phyloP scores from a whole-genome alignment of 75 land plant genomes.

The Pinus tabuliformis region DNA sequence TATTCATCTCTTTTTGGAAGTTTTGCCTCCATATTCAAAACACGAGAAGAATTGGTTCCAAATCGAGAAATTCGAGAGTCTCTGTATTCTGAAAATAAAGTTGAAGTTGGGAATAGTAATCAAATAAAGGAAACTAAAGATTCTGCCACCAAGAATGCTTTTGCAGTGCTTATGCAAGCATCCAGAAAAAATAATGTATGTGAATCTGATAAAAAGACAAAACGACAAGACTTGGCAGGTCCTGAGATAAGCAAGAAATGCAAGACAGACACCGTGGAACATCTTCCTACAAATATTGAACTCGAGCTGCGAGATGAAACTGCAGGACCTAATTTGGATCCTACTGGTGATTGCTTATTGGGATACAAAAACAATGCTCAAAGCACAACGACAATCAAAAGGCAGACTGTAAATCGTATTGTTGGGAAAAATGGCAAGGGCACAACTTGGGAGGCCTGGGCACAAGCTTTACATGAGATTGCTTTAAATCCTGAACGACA shows the following conservation, averaged over 20 bases:
- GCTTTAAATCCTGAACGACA: conserved; percentile 80
- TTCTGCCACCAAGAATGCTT: conserved; percentile 25
- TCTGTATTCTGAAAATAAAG: neutral
- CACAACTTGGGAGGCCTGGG: conserved; percentile 76
- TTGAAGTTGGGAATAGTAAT: neutral
- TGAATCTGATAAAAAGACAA: conserved; percentile 24
- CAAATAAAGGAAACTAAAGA: conserved; percentile 7
- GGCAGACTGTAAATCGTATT: neutral
- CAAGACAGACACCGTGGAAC: conserved; percentile 16
- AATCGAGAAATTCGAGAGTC: neutral
- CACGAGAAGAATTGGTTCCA: neutral
- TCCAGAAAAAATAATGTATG: conserved; percentile 20
- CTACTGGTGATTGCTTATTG: neutral
- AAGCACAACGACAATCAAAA: conserved; percentile 1
- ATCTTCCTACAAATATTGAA: neutral
- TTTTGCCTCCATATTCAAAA: conserved; percentile 40
- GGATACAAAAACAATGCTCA: neutral
- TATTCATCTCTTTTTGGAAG: conserved; percentile 71
- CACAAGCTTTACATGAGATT: conserved; percentile 63
- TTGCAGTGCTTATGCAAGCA: conserved; percentile 42
- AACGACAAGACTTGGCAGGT: conserved; percentile 18
- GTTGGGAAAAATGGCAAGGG: conserved; percentile 1
- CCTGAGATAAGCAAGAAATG: conserved; percentile 25
- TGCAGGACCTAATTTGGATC: neutral
- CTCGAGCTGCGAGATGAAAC: neutral